Evolutionary conservation across 163 green algal genomes (phyloP).

Genomic region (Chlorella variabilis): DNA sequence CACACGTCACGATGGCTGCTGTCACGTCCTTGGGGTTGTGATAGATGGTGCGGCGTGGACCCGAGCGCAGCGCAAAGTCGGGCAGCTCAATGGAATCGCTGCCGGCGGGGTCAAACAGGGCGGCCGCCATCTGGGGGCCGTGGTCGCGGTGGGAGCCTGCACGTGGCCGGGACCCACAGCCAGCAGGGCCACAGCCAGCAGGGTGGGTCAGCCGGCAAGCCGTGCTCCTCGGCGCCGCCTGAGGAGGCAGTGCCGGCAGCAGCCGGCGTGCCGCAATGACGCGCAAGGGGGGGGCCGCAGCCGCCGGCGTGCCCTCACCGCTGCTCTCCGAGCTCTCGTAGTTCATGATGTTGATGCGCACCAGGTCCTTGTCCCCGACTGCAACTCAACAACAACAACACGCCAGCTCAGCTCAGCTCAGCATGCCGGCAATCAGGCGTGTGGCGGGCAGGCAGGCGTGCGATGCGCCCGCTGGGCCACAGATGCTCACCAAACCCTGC

Average conservation of each 20-base stretch:
- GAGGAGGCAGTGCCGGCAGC: too few species aligned
- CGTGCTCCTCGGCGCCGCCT: too few species aligned
- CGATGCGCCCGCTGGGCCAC: too few species aligned
- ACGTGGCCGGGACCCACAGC: not conserved
- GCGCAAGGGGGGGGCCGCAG: too few species aligned
- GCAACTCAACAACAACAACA: conserved; percentile 32
- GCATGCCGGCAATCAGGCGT: not conserved
- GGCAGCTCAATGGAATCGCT: conserved; percentile 77
- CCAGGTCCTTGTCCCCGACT: conserved; percentile 84
- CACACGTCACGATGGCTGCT: conserved; percentile 61
- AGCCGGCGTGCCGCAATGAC: too few species aligned
- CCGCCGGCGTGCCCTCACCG: too few species aligned
- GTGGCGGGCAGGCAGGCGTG: not conserved
- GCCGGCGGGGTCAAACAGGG: conserved; percentile 64
- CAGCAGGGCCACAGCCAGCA: too few species aligned
- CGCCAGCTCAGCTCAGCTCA: too few species aligned
- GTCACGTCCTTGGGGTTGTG: conserved; percentile 87
- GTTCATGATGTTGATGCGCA: conserved; percentile 78
- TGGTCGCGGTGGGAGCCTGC: conserved; percentile 45
- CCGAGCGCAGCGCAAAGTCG: conserved; percentile 83
- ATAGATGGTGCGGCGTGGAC: conserved; percentile 89
- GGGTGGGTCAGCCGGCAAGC: too few species aligned
- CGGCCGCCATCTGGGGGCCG: conserved; percentile 52
- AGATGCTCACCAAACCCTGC: conserved; percentile 78
- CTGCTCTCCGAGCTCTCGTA: conserved; percentile 76